Percentiles rank a stretch among this genome's conserved stretches.
Conservation (phyloP, 305 asterid genomes). For the Rubia balearica region DNA sequence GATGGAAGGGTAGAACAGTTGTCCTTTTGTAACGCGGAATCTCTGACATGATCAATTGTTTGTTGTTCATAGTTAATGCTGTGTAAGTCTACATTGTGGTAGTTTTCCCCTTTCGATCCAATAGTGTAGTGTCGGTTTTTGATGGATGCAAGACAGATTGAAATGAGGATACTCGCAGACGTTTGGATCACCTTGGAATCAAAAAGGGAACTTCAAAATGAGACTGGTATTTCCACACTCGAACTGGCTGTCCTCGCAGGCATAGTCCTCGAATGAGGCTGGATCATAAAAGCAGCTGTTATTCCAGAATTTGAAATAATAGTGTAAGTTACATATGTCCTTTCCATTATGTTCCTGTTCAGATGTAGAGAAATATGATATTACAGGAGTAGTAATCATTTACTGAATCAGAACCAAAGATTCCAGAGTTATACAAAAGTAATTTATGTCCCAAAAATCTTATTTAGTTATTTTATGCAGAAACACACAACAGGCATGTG, state of each 20-base stretch:
- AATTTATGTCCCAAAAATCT: neutral
- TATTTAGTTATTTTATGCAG: neutral
- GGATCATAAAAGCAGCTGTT: neutral
- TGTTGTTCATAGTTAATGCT: neutral
- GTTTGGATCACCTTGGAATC: slow-evolving; percentile 14
- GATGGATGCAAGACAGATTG: slow-evolving; percentile 23
- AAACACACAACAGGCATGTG: neutral
- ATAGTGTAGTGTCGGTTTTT: neutral
- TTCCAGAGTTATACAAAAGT: neutral
- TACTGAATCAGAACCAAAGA: slow-evolving; percentile 37
- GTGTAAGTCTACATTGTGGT: neutral
- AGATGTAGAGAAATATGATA: too few species aligned
- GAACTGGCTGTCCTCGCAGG: neutral
- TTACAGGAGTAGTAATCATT: too few species aligned
- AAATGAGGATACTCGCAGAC: slow-evolving; percentile 5
- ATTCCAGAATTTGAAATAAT: too few species aligned
- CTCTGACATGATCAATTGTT: neutral
- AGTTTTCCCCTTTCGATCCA: neutral
- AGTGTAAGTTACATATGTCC: too few species aligned
- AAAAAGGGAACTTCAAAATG: slow-evolving; percentile 26
- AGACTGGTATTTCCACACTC: slow-evolving; percentile 20
- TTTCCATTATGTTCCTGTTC: too few species aligned
- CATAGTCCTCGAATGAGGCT: neutral
- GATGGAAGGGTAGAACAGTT: slow-evolving; percentile 9
- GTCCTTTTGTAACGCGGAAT: neutral